These are phyloP conservation scores for Colletotrichum trifolii DNA, from an alignment of 2,329 filamentous ascomycete genomes.

Conservation along the genomic window DNA sequence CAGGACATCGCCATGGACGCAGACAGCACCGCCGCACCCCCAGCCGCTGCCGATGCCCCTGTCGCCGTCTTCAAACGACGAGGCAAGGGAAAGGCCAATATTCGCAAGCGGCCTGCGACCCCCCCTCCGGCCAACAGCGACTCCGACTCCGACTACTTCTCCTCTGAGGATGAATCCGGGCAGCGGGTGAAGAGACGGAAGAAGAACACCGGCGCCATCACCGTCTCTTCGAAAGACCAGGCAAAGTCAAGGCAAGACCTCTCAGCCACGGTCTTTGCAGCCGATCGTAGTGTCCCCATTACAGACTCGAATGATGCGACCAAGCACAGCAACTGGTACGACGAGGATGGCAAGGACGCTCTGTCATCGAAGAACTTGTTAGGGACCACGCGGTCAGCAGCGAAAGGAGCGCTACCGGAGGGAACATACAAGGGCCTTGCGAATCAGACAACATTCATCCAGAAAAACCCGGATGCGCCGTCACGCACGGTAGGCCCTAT, in stretches of 20 bases:
- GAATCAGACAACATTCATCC: slow-evolving; percentile 79
- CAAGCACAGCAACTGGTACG: slow-evolving; percentile 89
- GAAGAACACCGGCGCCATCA: slow-evolving; percentile 73
- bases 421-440: slow-evolving; percentile 83
- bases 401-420: slow-evolving; percentile 52
- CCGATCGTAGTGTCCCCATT: slow-evolving; percentile 72
- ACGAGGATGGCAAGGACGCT: slow-evolving; percentile 70
- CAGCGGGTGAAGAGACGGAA: slow-evolving; percentile 82
- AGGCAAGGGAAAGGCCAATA: slow-evolving; percentile 78
- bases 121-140: slow-evolving; percentile 75
- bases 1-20: slow-evolving; percentile 14
- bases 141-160: slow-evolving; percentile 73
- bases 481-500: slow-evolving; percentile 81
- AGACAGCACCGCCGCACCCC: neutral
- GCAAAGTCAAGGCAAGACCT: slow-evolving; percentile 53
- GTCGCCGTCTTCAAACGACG: slow-evolving; percentile 88
- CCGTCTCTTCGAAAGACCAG: slow-evolving; percentile 68
- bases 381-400: slow-evolving; percentile 61
- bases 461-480: slow-evolving; percentile 82
- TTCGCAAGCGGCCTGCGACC: slow-evolving; percentile 84
- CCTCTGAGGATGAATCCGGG: slow-evolving; percentile 81
- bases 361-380: slow-evolving; percentile 65
- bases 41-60: slow-evolving; percentile 52
- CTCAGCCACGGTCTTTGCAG: slow-evolving; percentile 65
- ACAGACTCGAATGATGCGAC: slow-evolving; percentile 86